Conservation (phyloP, 257 asterid genomes). For the Eucommia ulmoides region DNA sequence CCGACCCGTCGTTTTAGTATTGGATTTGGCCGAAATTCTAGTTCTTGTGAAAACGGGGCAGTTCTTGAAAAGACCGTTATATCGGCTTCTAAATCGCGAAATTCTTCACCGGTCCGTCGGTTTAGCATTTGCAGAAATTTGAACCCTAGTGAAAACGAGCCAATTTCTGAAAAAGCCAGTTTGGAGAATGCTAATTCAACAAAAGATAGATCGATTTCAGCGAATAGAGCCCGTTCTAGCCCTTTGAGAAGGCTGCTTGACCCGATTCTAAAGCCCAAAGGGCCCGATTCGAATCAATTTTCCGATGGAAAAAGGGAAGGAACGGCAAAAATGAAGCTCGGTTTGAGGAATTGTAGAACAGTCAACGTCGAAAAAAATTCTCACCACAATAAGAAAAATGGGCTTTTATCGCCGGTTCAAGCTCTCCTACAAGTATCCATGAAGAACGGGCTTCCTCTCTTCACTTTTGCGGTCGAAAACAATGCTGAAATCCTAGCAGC, state of each 20-base stretch:
- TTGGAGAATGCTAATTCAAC: slow-evolving; percentile 10
- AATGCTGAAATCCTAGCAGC: slow-evolving; percentile 58
- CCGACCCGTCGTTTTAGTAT: slow-evolving; percentile 38
- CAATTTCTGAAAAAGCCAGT: too few relatives aligned
- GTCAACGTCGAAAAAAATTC: slow-evolving; percentile 17
- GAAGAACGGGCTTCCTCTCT: slow-evolving; percentile 63
- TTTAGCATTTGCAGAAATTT: slow-evolving; percentile 4
- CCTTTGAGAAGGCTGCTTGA: slow-evolving; percentile 74
- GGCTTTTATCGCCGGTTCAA: slow-evolving; percentile 29
- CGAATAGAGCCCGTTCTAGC: slow-evolving; percentile 45
- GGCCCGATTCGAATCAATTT: slow-evolving; percentile 20
- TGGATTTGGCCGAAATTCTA: slow-evolving; percentile 18
- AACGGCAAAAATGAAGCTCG: slow-evolving; percentile 28
- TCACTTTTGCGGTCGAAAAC: slow-evolving; percentile 64
- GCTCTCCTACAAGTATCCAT: slow-evolving; percentile 67
- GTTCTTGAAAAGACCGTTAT: background rate
- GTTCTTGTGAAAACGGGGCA: too few relatives aligned
- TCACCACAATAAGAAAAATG: slow-evolving; percentile 18
- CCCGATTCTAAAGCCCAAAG: slow-evolving; percentile 56
- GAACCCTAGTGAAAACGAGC: too few relatives aligned
- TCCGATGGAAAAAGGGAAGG: slow-evolving; percentile 15
- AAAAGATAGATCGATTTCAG: slow-evolving; percentile 27
- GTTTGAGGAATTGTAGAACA: slow-evolving; percentile 27
- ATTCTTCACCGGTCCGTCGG: slow-evolving; percentile 11
- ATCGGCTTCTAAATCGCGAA: slow-evolving; percentile 29